Evolutionary conservation across 306 rosid genomes (phyloP).

Genomic region (Macrotyloma uniflorum): DNA sequence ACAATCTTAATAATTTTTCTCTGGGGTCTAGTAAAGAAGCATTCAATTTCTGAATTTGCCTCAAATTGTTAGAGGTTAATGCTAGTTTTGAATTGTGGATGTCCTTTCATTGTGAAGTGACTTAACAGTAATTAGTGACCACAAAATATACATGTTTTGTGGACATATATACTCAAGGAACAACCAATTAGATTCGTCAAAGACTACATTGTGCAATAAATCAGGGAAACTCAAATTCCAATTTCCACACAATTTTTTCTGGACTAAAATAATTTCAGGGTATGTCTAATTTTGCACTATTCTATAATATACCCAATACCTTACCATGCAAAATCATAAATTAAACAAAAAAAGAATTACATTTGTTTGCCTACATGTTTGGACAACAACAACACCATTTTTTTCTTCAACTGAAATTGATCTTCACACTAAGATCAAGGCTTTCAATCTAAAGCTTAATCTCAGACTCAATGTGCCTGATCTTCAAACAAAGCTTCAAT

Average conservation of each 20-base stretch:
- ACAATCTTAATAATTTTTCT: not conserved
- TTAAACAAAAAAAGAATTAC: not conserved
- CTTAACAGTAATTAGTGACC: not conserved
- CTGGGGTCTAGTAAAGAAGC: not conserved
- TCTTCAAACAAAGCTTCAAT: slow-evolving; percentile 68
- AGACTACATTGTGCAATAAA: not conserved
- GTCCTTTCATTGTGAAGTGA: not conserved
- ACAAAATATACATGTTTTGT: not conserved
- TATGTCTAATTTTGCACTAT: not conserved
- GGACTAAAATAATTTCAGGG: not conserved
- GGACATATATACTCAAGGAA: not conserved
- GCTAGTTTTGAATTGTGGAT: not conserved
- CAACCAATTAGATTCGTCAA: not conserved
- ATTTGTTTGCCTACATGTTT: not conserved
- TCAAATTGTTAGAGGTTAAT: not conserved
- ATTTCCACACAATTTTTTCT: not conserved
- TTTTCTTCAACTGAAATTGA: not conserved
- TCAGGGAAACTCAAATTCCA: not conserved
- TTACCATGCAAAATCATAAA: too few species aligned
- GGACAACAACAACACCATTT: not conserved
- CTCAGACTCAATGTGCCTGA: not conserved
- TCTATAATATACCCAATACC: not conserved
- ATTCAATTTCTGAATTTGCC: slow-evolving; percentile 9
- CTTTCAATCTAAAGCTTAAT: not conserved
- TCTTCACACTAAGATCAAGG: not conserved